phyloP scores from a whole-genome alignment of 257 asterid species.

The Datura wrightii region DNA sequence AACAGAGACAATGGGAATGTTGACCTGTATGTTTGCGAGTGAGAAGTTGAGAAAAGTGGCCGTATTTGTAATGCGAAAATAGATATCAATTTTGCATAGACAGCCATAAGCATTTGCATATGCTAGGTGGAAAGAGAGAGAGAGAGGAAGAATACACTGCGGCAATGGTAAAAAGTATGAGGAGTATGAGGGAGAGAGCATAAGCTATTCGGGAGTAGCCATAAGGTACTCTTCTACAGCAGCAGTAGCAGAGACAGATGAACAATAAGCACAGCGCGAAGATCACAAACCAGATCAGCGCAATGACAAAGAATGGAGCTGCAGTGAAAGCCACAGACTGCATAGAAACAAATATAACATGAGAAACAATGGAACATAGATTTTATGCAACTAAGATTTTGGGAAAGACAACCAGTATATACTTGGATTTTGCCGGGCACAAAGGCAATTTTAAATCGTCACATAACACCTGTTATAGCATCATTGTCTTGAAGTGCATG shows the following conservation, averaged over 20 bases:
- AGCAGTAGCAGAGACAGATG: slow-evolving; percentile 60
- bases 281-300: slow-evolving; percentile 63
- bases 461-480: background rate
- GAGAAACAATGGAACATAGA: slow-evolving; percentile 19
- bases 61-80: background rate
- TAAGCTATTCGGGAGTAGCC: slow-evolving; percentile 70
- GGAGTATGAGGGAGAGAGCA: slow-evolving; percentile 75
- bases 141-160: slow-evolving; percentile 56
- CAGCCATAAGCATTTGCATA: slow-evolving; percentile 14
- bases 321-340: slow-evolving; percentile 82
- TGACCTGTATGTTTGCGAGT: background rate
- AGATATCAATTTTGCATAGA: background rate
- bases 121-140: slow-evolving; percentile 26
- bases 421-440: background rate
- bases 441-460: background rate
- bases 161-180: slow-evolving; percentile 56
- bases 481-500: background rate
- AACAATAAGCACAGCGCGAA: slow-evolving; percentile 59
- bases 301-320: slow-evolving; percentile 64
- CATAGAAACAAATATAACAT: slow-evolving; percentile 39
- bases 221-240: slow-evolving; percentile 61
- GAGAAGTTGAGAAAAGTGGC: background rate
- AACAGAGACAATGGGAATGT: background rate
- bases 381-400: background rate
- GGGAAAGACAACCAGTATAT: background rate